Base-by-base conservation (phyloP, 768 basidiomycete species). In the Lanmaoa rubissima region DNA sequence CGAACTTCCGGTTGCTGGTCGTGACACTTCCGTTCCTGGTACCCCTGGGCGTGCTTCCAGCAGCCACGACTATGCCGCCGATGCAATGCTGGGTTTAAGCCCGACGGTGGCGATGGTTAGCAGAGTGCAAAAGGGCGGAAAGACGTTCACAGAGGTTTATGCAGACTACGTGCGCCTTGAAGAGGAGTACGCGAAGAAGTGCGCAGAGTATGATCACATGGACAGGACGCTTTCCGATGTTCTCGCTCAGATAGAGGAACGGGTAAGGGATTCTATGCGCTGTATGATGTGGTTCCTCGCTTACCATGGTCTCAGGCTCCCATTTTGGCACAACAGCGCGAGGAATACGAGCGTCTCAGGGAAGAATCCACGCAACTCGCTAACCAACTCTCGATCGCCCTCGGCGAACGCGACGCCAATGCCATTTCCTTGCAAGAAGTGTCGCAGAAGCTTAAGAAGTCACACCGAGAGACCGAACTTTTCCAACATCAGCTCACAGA, bases 71-170 rank as follows among this genome's bases (percentile, higher is more conserved):
- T 53, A 75, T n/a, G 61, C 77, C 13, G 69, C 75, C 28, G 82
- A 86, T 39, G 79, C 80, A 10, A 82, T 86, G 75, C 75, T 88
- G 67, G 83, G 86, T 43, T 74, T 94, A 17, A 94, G 91, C 66
- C 93, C 95, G 2, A 92, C 94, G 0, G 90, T 95, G 13, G 87
- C 89, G 5, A 85, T 96, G 76, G 92, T 88, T 8, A 86, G 86
- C 73, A 84, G 79, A 59, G 82, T 87, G 21, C 93, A 94, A 75
- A 85, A 83, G 70, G 82, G 78, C 28, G 92, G 91, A 31, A 91
- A 90, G 79, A 90, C 90, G 1, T 96, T 96, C 74, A 96, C 96
- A 0, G 91, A 97, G 66, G 87, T 98, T 21, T 98, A 97, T 69
- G 82, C 90, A 16, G 93, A 97, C 67, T 92, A 92, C 62, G 86